Evolutionary conservation across 2,329 filamentous ascomycete genomes (phyloP), one percentile per base, ranked within the genome.

Genomic region (Colletotrichum truncatum): DNA sequence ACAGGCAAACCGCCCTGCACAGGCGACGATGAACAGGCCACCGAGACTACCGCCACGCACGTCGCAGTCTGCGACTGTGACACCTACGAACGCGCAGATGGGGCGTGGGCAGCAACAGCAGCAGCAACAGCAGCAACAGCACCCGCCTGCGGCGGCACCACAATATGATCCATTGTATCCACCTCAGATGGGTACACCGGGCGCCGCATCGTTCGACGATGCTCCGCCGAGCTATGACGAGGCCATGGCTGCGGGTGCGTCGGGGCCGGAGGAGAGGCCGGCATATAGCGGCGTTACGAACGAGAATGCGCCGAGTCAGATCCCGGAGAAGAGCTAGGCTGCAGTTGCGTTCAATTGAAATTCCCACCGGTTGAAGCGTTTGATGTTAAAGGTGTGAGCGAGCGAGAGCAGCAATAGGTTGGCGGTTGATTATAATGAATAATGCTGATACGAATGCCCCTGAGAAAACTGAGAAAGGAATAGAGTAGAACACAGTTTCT

Each of bases 191-290:
- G 83, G 84, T 34, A 75, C 78, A 8, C 71, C 74, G 10, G 80
- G 77, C 3, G 82, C 76, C 2, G 77, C 81, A 16, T 73, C 76
- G 0, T 83, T 87, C 68, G 90, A 93, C 30, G 93, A 96, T 60
- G 93, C 93, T n/a, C 94, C 95, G 16, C 94, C 94, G 7, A 97
- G 93, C 73, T 98, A 98, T 74, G 94, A 97, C 78, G 94, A 98
- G 77, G 94, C 93, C 11, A 90, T 98, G 79, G 94, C 93, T 6
- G 90, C 93, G 69, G 87, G 90, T 64, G 79, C 96, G 67, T 77
- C 82, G 0, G 90, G 87, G 34, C 92, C 93, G 2, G 87, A 93
- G 60, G 87, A 93, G 74, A 84, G 94, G 71, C 88, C 90, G 26
- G 89, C 88, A 12, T 94, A 92, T 74, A 88, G 85, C 66, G 87